Evolutionary conservation across 257 asterid genomes (phyloP), one percentile per base, ranked within the genome.

Genomic region (Capsicum chinense): DNA sequence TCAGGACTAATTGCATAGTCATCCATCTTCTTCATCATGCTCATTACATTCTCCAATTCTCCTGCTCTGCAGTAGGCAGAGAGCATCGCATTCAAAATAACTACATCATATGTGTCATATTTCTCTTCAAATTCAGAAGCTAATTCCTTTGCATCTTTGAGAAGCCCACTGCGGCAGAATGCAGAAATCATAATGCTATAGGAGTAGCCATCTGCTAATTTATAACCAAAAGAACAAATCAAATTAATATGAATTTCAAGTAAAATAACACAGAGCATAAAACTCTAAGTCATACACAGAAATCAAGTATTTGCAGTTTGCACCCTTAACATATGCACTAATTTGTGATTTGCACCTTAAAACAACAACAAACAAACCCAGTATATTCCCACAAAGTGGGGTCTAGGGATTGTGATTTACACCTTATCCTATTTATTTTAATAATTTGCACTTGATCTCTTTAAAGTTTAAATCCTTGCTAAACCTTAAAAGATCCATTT

Each of bases 181-280:
- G 98, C 98, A 54, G 98, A 90, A 85, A 96, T 96, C 99, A 96
- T 94, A 73, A 96, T 96, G 87, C 98, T 94, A 89, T 96, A 92
- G 92, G 95, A 93, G 90, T 90, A 96, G 79, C 99, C 99, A 73
- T 92, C 99, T 96, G 88, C 90, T 74, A 7, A 73, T 73, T n/a
- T 48, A 48, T 10, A 48, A 74, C 62, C 60, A 48, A 74, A 86
- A 57, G 81, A 74, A 82, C 81, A 68, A 87, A 79, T 79, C 83
- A 86, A 67, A 81, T 79, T 79, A 86, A 79, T 79, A 83, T 35
- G 60, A 83, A 85, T n/a, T 37, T 10, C 15, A 81, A 79, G 57
- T 21, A 74, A 48, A 48, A 50, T 73, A 73, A 74, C 60, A 74
- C 42, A 21, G 42, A 47, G 42, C 21, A 52, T 50, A 74, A 48